Percentiles rank a stretch among this genome's conserved stretches.
Conservation (phyloP, 768 basidiomycete species). For the Tricholomella constricta region DNA sequence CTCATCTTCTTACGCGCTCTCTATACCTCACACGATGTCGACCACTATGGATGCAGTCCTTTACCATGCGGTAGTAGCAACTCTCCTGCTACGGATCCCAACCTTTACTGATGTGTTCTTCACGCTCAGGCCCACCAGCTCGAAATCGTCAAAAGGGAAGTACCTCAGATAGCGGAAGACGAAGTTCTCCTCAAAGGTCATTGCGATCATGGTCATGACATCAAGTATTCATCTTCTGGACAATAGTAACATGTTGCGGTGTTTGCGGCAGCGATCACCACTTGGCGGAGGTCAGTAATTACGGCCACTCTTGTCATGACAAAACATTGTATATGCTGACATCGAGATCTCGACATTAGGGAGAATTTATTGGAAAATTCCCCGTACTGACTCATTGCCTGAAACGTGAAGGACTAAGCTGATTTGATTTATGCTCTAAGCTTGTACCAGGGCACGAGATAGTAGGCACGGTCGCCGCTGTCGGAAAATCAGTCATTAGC, state of each 20-base stretch:
- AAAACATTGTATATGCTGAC: background rate
- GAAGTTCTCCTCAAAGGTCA: conserved; percentile 64
- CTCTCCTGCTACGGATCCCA: background rate
- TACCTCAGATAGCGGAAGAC: conserved; percentile 54
- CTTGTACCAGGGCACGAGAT: conserved; percentile 49
- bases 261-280: conserved; percentile 69
- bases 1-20: background rate
- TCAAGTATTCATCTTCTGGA: background rate
- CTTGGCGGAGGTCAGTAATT: conserved; percentile 51
- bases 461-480: conserved; percentile 21
- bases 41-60: conserved; percentile 72
- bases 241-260: conserved; percentile 40
- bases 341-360: conserved; percentile 37
- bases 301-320: background rate
- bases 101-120: background rate
- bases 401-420: background rate
- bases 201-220: background rate
- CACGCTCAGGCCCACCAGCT: conserved; percentile 46
- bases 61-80: conserved; percentile 62
- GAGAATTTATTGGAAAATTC: conserved; percentile 72
- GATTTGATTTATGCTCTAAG: conserved; percentile 18
- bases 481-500: conserved; percentile 56
- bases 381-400: conserved; percentile 44
- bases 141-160: conserved; percentile 50
- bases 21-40: conserved; percentile 9